Evolutionary conservation across 2,329 filamentous ascomycete genomes (phyloP), one percentile per base, ranked within the genome.

Genomic region (Pezicula rhizophila): DNA sequence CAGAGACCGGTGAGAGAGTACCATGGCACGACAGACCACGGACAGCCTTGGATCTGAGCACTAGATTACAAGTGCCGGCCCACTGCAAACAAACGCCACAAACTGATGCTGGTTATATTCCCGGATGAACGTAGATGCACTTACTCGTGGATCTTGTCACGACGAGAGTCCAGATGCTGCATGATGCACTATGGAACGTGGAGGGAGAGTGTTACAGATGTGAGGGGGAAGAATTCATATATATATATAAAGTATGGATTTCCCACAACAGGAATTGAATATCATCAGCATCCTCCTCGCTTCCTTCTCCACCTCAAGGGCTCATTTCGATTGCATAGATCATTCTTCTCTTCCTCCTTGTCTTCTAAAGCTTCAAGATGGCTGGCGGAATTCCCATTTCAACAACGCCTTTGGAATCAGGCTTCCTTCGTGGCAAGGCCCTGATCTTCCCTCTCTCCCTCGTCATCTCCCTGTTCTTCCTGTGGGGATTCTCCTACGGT

Each of bases 401-500:
- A 43, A 59, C 65, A 23, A 64, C 66, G 25, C 57, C 63, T 26
- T 59, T 71, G 25, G 60, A 62, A 45, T 64, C 67, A 43, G 68
- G 69, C 50, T 71, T 66, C 60, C 64, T 52, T 62, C 67, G 49
- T 64, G 68, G 64, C 42, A 58, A 48, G 33, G 59, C 58, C 12
- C 69, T 76, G 46, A 72, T 77, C 60, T 66, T 73, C 53, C 75
- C 75, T 8, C 68, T 77, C 42, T 72, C 60, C 55, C 76, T 53
- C 59, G 88, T 93, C 26, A 87, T 86, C 3, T 77, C 92, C 6
- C 72, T 95, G 0, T 95, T 95, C 68, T 81, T 95, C 55, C 70
- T 95, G 3, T 95, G 89, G 89, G 90, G 90, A 0, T 85, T 95
- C 52, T 89, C 89, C 0, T 95, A 95, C 57, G 90, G 90, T 1